These are phyloP conservation scores for Saccharomycopsis oosterbeekiorum DNA, from an alignment of 805 yeast genomes.

Conservation along the genomic window DNA sequence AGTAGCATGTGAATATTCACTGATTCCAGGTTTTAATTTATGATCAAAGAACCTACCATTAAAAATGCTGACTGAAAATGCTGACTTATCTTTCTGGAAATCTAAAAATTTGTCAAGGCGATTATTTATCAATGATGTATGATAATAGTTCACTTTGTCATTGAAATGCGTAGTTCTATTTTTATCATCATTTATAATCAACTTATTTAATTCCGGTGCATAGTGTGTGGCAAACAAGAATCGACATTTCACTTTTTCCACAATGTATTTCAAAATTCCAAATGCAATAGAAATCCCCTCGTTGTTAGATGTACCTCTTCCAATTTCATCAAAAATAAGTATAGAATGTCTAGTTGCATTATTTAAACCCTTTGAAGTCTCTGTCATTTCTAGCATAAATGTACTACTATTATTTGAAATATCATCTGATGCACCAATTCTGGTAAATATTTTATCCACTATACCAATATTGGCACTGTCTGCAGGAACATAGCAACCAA, in stretches of 20 bases:
- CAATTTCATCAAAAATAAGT: slow-evolving; percentile 79
- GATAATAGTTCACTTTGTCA: slow-evolving; percentile 18
- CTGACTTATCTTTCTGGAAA: slow-evolving; percentile 1
- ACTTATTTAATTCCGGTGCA: slow-evolving; percentile 40
- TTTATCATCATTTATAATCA: slow-evolving; percentile 27
- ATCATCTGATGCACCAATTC: slow-evolving; percentile 82
- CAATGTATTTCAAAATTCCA: slow-evolving; percentile 54
- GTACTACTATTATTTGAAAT: slow-evolving; percentile 73
- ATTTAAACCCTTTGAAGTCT: slow-evolving; percentile 59
- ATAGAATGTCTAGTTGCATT: slow-evolving; percentile 59
- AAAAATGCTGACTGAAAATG: slow-evolving; percentile 6
- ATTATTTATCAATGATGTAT: slow-evolving; percentile 10
- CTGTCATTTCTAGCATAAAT: slow-evolving; percentile 89
- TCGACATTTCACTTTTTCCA: slow-evolving; percentile 48
- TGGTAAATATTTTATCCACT: slow-evolving; percentile 68
- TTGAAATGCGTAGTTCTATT: slow-evolving; percentile 23
- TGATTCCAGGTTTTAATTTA: slow-evolving; percentile 53
- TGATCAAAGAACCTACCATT: slow-evolving; percentile 35
- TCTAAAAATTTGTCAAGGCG: slow-evolving; percentile 6
- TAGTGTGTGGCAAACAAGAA: slow-evolving; percentile 89
- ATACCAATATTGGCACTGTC: slow-evolving; percentile 52
- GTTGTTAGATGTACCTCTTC: slow-evolving; percentile 76
- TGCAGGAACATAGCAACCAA: slow-evolving; percentile 70
- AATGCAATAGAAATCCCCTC: slow-evolving; percentile 84
- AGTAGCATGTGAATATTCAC: slow-evolving; percentile 65